Evolutionary conservation across 345 rosid genomes (phyloP).

Genomic region (Salix brachista): DNA sequence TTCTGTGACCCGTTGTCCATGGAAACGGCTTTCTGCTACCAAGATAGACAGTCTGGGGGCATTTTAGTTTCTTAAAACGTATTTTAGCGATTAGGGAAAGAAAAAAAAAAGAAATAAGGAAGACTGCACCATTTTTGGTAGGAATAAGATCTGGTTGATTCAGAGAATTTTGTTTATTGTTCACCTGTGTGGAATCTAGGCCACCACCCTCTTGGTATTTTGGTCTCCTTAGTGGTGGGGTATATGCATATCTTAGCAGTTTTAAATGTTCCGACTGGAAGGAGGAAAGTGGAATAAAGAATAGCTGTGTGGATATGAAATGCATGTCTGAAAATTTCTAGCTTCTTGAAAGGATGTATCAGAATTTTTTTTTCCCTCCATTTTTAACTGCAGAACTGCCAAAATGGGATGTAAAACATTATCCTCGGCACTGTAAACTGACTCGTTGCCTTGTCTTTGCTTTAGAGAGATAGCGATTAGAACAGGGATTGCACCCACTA

Average conservation of each 20-base stretch:
- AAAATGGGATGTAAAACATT: neutral
- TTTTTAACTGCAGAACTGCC: neutral
- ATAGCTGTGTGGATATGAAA: neutral
- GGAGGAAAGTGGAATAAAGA: slow-evolving; percentile 9
- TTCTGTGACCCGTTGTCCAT: slow-evolving; percentile 17
- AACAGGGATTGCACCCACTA: neutral
- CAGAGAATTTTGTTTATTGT: neutral
- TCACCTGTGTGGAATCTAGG: neutral
- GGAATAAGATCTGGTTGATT: neutral
- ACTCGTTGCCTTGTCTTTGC: neutral
- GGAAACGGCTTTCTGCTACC: slow-evolving; percentile 20
- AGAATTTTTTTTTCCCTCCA: neutral
- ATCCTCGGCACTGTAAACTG: neutral
- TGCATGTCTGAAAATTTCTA: neutral
- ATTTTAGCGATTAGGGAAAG: neutral
- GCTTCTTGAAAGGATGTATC: neutral
- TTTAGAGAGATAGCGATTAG: neutral
- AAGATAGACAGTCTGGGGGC: slow-evolving; percentile 6
- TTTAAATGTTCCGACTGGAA: slow-evolving; percentile 11
- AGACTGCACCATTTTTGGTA: neutral
- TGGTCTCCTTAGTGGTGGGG: slow-evolving; percentile 8
- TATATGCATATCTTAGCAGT: slow-evolving; percentile 21
- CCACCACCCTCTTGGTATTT: slow-evolving; percentile 1
- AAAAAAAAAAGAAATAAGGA: neutral
- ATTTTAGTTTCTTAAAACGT: slow-evolving; percentile 9